phyloP scores from a whole-genome alignment of 163 green algal genomes.

The Scenedesmus sp. region DNA sequence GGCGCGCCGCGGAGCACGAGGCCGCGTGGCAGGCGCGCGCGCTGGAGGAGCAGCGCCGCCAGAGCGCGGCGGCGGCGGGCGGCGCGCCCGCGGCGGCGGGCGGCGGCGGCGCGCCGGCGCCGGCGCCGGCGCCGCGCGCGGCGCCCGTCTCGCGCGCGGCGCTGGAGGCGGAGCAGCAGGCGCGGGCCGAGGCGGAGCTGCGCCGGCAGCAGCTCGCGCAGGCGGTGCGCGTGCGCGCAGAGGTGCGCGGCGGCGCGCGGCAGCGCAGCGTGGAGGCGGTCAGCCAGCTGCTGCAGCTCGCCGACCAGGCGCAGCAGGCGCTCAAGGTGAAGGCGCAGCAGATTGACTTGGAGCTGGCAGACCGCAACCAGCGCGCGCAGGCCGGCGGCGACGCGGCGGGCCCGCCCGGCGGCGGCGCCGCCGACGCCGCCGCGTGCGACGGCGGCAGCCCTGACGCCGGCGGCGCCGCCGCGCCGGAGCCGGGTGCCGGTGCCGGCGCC shows the following conservation, averaged over 20 bases:
- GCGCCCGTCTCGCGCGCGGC: too few species aligned
- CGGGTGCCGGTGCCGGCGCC: too few species aligned
- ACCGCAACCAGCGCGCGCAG: too few species aligned
- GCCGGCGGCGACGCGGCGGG: too few species aligned
- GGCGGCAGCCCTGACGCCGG: too few species aligned
- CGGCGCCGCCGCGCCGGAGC: too few species aligned
- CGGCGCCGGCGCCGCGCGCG: too few species aligned
- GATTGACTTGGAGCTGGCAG: background rate
- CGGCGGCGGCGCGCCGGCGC: too few species aligned
- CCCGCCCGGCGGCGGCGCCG: too few species aligned
- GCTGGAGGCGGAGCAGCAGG: slow-evolving; percentile 10
- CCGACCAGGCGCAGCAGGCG: slow-evolving; percentile 5
- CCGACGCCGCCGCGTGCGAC: too few species aligned
- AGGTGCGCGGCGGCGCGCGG: background rate
- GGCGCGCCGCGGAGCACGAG: background rate
- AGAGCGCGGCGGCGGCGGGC: background rate
- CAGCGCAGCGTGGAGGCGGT: background rate
- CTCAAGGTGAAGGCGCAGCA: background rate
- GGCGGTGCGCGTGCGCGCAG: background rate
- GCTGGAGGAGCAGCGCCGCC: background rate
- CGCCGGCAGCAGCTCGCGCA: slow-evolving; percentile 7
- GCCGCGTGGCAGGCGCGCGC: background rate
- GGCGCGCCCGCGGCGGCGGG: too few species aligned
- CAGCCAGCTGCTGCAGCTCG: slow-evolving; percentile 9
- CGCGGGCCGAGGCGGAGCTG: background rate